Conservation (phyloP, 2,329 filamentous ascomycete genomes). For the Aspergillus sp. region DNA sequence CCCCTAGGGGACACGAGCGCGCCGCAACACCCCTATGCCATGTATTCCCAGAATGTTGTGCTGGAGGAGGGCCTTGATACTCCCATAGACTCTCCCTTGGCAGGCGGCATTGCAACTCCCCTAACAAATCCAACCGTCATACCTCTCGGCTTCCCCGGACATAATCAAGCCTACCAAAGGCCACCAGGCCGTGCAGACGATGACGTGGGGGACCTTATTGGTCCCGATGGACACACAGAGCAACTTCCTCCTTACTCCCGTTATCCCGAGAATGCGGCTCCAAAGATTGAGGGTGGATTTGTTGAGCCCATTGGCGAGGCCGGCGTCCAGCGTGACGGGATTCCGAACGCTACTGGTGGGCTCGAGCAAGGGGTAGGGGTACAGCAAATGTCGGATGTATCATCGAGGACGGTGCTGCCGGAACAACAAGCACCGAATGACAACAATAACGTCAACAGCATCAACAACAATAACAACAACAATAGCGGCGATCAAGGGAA, state of each 20-base stretch:
- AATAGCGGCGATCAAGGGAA: conserved; percentile 6
- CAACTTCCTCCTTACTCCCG: conserved; percentile 86
- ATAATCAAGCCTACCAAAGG: conserved; percentile 61
- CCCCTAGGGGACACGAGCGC: conserved; percentile 56
- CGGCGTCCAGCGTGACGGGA: conserved; percentile 45
- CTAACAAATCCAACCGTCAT: conserved; percentile 32
- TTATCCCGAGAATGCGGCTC: conserved; percentile 69
- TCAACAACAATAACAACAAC: background rate
- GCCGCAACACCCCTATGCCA: conserved; percentile 75
- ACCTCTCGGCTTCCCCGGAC: conserved; percentile 68
- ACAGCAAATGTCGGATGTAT: conserved; percentile 23
- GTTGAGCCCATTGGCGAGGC: conserved; percentile 16
- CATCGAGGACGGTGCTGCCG: conserved; percentile 20
- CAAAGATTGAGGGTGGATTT: conserved; percentile 45
- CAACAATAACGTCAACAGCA: background rate
- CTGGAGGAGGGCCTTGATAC: conserved; percentile 48
- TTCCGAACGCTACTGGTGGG: conserved; percentile 37
- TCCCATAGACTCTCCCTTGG: background rate
- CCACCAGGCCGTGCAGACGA: conserved; percentile 63
- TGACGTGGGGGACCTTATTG: conserved; percentile 79
- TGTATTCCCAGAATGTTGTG: conserved; percentile 76
- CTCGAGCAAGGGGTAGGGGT: too few relatives aligned
- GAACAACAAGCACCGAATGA: background rate
- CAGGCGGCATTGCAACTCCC: background rate
- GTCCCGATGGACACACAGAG: conserved; percentile 81